These are phyloP conservation scores for Didymella pomorum DNA, from an alignment of 2,329 filamentous ascomycete species.

Conservation along the genomic window DNA sequence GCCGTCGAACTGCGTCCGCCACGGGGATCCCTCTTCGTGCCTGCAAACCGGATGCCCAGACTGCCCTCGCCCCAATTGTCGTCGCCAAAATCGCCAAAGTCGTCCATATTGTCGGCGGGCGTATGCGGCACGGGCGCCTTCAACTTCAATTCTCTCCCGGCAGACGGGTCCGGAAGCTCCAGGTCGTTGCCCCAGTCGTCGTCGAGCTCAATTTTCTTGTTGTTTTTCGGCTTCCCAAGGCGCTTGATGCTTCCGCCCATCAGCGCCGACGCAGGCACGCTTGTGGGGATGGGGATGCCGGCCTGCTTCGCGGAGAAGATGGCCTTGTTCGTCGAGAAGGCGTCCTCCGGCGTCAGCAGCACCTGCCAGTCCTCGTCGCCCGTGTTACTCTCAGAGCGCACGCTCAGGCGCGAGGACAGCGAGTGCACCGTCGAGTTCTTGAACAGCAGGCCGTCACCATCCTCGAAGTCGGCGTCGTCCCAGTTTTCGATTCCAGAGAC, in stretches of 20 bases:
- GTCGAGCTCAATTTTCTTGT: slow-evolving; percentile 55
- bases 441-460: slow-evolving; percentile 69
- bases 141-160: slow-evolving; percentile 49
- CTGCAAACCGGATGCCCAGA: slow-evolving; percentile 87
- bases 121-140: slow-evolving; percentile 57
- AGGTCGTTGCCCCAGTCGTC: slow-evolving; percentile 62
- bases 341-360: slow-evolving; percentile 83
- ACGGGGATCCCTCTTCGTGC: slow-evolving; percentile 76
- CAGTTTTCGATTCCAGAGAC: slow-evolving; percentile 71
- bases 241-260: slow-evolving; percentile 93
- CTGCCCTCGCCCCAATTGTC: slow-evolving; percentile 92
- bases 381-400: slow-evolving; percentile 77
- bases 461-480: slow-evolving; percentile 60
- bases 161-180: slow-evolving; percentile 52
- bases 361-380: slow-evolving; percentile 91
- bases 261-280: slow-evolving; percentile 86
- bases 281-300: slow-evolving; percentile 88
- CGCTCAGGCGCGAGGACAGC: slow-evolving; percentile 82
- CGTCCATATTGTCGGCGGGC: slow-evolving; percentile 68
- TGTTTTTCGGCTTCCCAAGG: slow-evolving; percentile 67
- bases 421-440: slow-evolving; percentile 75
- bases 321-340: slow-evolving; percentile 81
- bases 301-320: slow-evolving; percentile 81
- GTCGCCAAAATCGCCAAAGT: slow-evolving; percentile 68
- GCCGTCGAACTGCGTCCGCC: slow-evolving; percentile 86